Conservation (phyloP, 257 asterid genomes). For the Scutellaria barbata region DNA sequence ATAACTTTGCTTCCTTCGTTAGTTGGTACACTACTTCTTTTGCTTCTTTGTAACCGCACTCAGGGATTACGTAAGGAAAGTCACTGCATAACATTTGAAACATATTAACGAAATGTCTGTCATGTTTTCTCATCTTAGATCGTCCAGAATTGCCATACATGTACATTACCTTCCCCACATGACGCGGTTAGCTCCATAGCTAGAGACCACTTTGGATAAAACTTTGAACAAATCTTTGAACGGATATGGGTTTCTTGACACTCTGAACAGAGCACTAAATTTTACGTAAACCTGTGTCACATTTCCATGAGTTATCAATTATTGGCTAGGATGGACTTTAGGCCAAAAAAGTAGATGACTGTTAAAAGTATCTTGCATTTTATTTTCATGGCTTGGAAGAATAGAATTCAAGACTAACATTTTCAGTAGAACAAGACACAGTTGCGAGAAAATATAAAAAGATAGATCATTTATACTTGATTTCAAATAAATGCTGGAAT, state of each 20-base stretch:
- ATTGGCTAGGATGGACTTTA: not conserved
- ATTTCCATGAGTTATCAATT: not conserved
- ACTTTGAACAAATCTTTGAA: slow-evolving; percentile 59
- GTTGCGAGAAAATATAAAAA: not conserved
- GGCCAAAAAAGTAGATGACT: not conserved
- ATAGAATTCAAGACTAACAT: not conserved
- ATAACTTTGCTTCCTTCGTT: slow-evolving; percentile 45
- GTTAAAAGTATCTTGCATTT: not conserved
- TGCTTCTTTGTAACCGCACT: slow-evolving; percentile 81
- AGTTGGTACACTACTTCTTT: slow-evolving; percentile 60
- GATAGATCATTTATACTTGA: too few species aligned
- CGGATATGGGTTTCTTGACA: slow-evolving; percentile 67
- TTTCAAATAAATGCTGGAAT: too few species aligned
- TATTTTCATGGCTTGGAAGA: not conserved
- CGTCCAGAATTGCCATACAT: not conserved
- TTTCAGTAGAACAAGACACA: not conserved
- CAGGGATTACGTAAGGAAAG: slow-evolving; percentile 73
- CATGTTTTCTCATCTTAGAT: not conserved
- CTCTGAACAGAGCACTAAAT: slow-evolving; percentile 77
- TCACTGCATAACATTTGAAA: slow-evolving; percentile 51
- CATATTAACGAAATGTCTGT: not conserved
- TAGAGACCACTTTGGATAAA: slow-evolving; percentile 56
- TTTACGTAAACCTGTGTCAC: slow-evolving; percentile 69
- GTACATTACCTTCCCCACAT: slow-evolving; percentile 92
- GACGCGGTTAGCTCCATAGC: slow-evolving; percentile 74